Conservation (phyloP, 352 stramenopile species). For the Globisporangium nagaii region DNA sequence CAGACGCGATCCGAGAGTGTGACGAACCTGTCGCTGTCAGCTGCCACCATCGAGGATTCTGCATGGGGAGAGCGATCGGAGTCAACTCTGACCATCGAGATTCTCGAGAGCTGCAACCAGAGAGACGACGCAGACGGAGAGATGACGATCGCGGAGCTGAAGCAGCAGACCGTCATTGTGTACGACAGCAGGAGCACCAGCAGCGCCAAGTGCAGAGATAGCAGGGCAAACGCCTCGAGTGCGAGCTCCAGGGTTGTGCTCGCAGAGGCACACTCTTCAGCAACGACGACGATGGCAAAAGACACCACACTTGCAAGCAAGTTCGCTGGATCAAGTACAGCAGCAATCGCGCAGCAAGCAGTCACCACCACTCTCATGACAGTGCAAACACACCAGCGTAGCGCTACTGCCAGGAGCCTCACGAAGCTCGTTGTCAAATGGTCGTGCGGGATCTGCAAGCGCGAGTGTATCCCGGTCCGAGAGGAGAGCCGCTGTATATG, state of each 20-base stretch:
- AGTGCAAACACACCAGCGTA: neutral
- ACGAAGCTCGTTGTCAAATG: constrained; percentile 57
- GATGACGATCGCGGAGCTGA: constrained; percentile 4
- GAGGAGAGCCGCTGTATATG: constrained; percentile 77
- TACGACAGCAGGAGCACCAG: neutral
- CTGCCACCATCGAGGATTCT: too few relatives aligned
- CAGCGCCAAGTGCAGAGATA: neutral
- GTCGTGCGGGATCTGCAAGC: constrained; percentile 50
- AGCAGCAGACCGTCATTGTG: neutral
- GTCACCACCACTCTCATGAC: neutral
- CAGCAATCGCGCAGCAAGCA: neutral
- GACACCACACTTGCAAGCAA: too few relatives aligned
- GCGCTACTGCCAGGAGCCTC: neutral
- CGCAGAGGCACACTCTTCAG: too few relatives aligned
- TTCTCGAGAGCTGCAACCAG: neutral
- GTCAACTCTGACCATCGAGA: neutral
- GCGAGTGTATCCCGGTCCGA: constrained; percentile 71
- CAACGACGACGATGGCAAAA: too few relatives aligned
- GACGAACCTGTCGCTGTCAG: neutral
- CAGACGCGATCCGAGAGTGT: neutral
- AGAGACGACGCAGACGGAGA: constrained; percentile 1
- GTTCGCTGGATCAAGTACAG: too few relatives aligned
- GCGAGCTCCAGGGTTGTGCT: too few relatives aligned
- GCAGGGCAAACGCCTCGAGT: too few relatives aligned
- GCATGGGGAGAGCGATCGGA: neutral